phyloP scores from a whole-genome alignment of 306 rosid species.

The Lagenaria siceraria region DNA sequence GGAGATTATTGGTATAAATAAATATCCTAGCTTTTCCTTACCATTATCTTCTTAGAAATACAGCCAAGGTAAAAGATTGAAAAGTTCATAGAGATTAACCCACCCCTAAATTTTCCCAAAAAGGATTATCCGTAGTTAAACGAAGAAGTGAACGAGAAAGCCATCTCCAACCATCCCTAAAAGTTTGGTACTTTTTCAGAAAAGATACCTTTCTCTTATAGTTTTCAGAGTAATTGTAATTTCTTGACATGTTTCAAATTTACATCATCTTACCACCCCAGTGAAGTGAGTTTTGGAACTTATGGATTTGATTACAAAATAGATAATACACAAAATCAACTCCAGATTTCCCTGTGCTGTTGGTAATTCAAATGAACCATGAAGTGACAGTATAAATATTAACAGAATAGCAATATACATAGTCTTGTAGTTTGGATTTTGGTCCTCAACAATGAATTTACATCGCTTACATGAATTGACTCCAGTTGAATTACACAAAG shows the following conservation, averaged over 20 bases:
- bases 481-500: neutral
- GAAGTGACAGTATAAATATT: neutral
- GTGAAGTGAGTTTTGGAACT: neutral
- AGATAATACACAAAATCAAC: neutral
- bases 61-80: too few species aligned
- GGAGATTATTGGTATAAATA: neutral
- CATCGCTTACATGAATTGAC: neutral
- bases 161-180: too few species aligned
- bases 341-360: neutral
- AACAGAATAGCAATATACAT: neutral
- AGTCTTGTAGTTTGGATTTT: neutral
- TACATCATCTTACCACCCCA: neutral
- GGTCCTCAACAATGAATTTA: slow-evolving; percentile 1
- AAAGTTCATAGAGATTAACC: too few species aligned
- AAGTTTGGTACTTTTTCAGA: neutral
- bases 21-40: too few species aligned
- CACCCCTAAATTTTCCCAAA: too few species aligned
- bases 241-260: neutral
- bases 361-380: neutral
- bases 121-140: too few species aligned
- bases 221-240: neutral
- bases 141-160: too few species aligned
- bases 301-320: neutral
- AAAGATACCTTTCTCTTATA: neutral
- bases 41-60: too few species aligned